phyloP scores from a whole-genome alignment of 2,329 filamentous ascomycete genomes.

The Epicoccum sorghinum region DNA sequence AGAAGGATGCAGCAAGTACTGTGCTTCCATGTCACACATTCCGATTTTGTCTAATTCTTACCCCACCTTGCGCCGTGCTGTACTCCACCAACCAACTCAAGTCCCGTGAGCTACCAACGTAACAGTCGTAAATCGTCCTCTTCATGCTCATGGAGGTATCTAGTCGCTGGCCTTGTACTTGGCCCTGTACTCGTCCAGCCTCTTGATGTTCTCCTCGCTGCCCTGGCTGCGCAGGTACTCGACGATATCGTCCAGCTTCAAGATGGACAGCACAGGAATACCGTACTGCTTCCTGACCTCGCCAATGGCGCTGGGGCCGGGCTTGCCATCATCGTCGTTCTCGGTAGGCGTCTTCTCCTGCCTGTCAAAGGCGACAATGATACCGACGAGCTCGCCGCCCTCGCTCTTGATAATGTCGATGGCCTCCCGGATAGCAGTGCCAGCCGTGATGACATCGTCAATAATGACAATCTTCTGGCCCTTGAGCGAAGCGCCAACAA shows the following conservation, averaged over 20 bases:
- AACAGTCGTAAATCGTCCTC: conserved; percentile 7
- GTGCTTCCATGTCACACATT: background rate
- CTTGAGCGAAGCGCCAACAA: conserved; percentile 84
- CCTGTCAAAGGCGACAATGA: conserved; percentile 86
- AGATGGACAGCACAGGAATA: conserved; percentile 81
- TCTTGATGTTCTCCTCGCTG: conserved; percentile 53
- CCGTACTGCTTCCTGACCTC: conserved; percentile 82
- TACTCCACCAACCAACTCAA: background rate
- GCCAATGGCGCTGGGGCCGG: conserved; percentile 80
- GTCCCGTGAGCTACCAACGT: background rate
- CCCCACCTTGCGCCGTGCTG: background rate
- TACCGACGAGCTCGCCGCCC: conserved; percentile 83
- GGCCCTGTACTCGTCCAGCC: conserved; percentile 47
- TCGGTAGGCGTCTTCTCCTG: conserved; percentile 77
- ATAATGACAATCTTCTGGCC: conserved; percentile 88
- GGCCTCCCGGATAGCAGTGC: conserved; percentile 91
- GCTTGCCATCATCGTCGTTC: conserved; percentile 67
- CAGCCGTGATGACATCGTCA: conserved; percentile 95
- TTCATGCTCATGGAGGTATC: background rate
- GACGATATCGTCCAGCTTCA: conserved; percentile 81
- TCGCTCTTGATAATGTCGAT: conserved; percentile 86
- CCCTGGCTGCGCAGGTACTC: conserved; percentile 53
- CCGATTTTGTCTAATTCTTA: background rate
- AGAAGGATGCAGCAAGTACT: background rate
- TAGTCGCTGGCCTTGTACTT: conserved; percentile 50